Evolutionary conservation across 2,329 filamentous ascomycete genomes (phyloP), one percentile per base, ranked within the genome.

Genomic region (Penicillium sp.): DNA sequence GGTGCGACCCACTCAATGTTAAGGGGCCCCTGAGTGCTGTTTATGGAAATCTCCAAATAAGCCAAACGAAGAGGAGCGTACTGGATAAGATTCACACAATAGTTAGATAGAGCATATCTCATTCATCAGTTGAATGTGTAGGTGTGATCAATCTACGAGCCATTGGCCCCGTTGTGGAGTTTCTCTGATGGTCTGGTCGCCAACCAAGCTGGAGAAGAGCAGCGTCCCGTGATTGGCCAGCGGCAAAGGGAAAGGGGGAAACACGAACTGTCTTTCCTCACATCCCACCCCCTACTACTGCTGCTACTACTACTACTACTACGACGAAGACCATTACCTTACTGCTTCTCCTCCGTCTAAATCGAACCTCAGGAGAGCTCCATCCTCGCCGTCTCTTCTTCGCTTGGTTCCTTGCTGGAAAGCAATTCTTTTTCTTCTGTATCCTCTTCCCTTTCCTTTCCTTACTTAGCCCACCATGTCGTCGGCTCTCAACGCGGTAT

Each of bases 401-500:
- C 59, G 35, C 52, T 57, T 60, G 58, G 25, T 66, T 67, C 59
- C 59, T 68, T 68, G 46, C 62, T 64, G 60, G 66, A 58, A 60
- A 52, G 62, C 60, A 67, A 52, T 64, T 65, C 58, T 54, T 55
- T 65, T 56, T 38, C 65, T 56, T 42, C 60, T 64, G 61, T 59
- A 43, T 63, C 52, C 63, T 55, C 58, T 53, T 64, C 45, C 53
- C 49, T 65, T 60, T 61, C 52, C 65, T 67, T 64, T 64, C 67
- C 65, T 60, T 55, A 46, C 46, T 63, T 68, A 70, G 66, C 68
- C 72, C 74, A 81, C 71, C 73, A 83, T 83, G 81, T 83, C 82
- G 72, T 82, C 81, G 71, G 80, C 81, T 70, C 76, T 82, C 73
- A 82, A 80, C 74, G 81, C 81, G 76, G 81, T 84, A 83, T 72